A percentile compares a stretch with the other conserved stretches of the same genome.
These are phyloP conservation scores for Crithidia acanthocephali DNA, from an alignment of 208 protist species.

Conservation along the genomic window DNA sequence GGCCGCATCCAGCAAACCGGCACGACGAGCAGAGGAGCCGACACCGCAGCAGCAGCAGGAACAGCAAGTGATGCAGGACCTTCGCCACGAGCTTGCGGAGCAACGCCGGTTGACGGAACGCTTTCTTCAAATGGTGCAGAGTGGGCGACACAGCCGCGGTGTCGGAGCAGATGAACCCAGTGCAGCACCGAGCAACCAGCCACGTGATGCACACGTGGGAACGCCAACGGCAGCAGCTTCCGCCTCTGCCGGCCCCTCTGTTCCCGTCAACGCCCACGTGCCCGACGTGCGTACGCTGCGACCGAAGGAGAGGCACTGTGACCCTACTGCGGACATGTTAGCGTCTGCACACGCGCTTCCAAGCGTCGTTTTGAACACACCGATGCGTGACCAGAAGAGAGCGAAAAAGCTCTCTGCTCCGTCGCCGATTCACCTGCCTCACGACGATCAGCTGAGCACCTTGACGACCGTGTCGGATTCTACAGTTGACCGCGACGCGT, in stretches of 20 bases:
- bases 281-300: background rate
- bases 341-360: background rate
- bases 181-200: too few relatives aligned
- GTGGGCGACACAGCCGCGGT: background rate
- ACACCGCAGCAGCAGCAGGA: background rate
- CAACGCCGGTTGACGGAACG: slow-evolving; percentile 4
- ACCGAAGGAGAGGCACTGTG: background rate
- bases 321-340: background rate
- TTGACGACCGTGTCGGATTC: slow-evolving; percentile 9
- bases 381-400: too few relatives aligned
- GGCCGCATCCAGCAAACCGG: background rate
- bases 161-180: background rate
- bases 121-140: background rate
- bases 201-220: too few relatives aligned
- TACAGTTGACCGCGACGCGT: background rate
- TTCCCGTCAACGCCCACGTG: background rate
- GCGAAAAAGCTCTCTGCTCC: background rate
- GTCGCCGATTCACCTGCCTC: background rate
- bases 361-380: too few relatives aligned
- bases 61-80: background rate
- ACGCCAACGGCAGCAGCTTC: background rate
- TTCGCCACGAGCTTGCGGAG: slow-evolving; percentile 4
- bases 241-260: too few relatives aligned
- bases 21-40: background rate
- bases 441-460: slow-evolving; percentile 6